Conservation (phyloP, 257 asterid genomes). For the Gentiana macrophylla region DNA sequence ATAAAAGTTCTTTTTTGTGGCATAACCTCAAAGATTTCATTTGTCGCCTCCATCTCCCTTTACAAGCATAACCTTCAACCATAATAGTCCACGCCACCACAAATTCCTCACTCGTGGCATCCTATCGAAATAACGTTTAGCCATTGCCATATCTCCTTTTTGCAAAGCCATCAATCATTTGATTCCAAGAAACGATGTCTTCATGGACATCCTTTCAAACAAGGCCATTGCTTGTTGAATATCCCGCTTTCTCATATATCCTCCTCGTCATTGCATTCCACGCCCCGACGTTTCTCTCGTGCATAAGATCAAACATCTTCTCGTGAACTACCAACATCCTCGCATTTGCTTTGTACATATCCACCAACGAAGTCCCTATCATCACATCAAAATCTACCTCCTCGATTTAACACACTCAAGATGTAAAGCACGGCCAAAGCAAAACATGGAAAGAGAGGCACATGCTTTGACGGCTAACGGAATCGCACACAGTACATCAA, state of each 20-base stretch:
- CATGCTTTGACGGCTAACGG: conserved; percentile 72
- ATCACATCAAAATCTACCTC: conserved; percentile 40
- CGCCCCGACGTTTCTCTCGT: conserved; percentile 42
- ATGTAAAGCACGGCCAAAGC: conserved; percentile 42
- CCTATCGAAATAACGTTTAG: conserved; percentile 41
- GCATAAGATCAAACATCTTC: conserved; percentile 63
- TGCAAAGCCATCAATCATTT: conserved; percentile 64
- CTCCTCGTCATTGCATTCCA: conserved; percentile 80
- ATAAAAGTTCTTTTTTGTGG: conserved; percentile 32
- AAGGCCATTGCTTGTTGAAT: conserved; percentile 22
- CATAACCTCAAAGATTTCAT: conserved; percentile 49
- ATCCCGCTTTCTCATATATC: conserved; percentile 42
- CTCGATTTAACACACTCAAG: conserved; percentile 45
- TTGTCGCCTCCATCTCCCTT: conserved; percentile 64
- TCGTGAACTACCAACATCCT: conserved; percentile 33
- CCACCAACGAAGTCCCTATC: conserved; percentile 67
- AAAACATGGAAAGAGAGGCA: conserved; percentile 38
- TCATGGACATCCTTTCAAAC: conserved; percentile 35
- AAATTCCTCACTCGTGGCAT: conserved; percentile 49
- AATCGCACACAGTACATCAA: conserved; percentile 22
- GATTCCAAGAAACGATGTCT: conserved; percentile 65
- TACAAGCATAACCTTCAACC: conserved; percentile 47
- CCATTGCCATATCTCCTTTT: conserved; percentile 44
- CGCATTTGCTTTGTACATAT: conserved; percentile 66
- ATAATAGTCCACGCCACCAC: conserved; percentile 80